These are phyloP conservation scores for Stephanocyclus meneghinianus DNA, from an alignment of 352 stramenopile genomes.

Conservation along the genomic window DNA sequence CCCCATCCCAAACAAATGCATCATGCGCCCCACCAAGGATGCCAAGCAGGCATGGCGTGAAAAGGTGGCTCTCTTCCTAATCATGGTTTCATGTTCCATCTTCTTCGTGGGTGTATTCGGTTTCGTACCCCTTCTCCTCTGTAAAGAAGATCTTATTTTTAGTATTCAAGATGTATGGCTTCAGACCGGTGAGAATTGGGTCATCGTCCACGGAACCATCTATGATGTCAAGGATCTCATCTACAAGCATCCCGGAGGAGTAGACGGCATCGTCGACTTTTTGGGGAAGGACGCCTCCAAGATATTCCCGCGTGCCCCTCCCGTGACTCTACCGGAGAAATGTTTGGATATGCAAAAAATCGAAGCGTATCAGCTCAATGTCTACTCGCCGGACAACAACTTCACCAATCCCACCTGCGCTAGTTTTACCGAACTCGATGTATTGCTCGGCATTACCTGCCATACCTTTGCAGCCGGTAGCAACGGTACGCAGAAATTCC, in stretches of 20 bases:
- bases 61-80: slow-evolving; percentile 65
- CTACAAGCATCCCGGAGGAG: slow-evolving; percentile 53
- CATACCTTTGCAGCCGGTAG: slow-evolving; percentile 48
- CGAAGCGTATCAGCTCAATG: slow-evolving; percentile 34
- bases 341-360: slow-evolving; percentile 65
- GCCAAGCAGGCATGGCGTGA: slow-evolving; percentile 70
- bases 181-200: slow-evolving; percentile 54
- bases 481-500: slow-evolving; percentile 45
- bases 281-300: slow-evolving; percentile 64
- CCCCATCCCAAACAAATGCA: slow-evolving; percentile 63
- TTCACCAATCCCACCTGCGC: slow-evolving; percentile 55
- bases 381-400: slow-evolving; percentile 39
- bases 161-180: slow-evolving; percentile 56
- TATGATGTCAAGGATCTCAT: slow-evolving; percentile 65
- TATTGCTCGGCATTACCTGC: slow-evolving; percentile 57
- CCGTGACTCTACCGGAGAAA: slow-evolving; percentile 45
- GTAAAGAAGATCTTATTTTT: slow-evolving; percentile 53
- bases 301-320: slow-evolving; percentile 56
- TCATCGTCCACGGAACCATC: slow-evolving; percentile 57
- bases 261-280: slow-evolving; percentile 53
- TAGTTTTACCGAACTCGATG: slow-evolving; percentile 50
- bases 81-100: slow-evolving; percentile 51
- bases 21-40: slow-evolving; percentile 52
- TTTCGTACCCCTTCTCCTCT: slow-evolving; percentile 56
- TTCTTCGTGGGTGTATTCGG: slow-evolving; percentile 61